A percentile compares a stretch with the other conserved stretches of the same genome.
Evolutionary conservation across 2,329 filamentous ascomycete species (phyloP).

Genomic region (Chalaropsis ovoidea): DNA sequence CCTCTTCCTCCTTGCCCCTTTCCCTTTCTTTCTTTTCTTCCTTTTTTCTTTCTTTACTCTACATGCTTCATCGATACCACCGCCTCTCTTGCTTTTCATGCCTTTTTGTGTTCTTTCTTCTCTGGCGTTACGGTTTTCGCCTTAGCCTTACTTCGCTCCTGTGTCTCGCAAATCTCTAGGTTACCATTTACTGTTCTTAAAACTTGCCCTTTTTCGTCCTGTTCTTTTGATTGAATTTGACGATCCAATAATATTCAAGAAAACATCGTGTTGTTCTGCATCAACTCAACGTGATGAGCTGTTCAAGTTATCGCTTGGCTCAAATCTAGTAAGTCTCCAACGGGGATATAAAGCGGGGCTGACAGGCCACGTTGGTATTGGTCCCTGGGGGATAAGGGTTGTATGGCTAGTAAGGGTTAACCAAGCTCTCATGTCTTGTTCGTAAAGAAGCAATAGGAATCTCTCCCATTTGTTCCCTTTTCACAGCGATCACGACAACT

Average conservation of each 20-base stretch:
- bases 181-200: conserved; percentile 1
- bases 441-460: background rate
- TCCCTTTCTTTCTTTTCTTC: background rate
- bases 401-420: background rate
- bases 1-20: background rate
- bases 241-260: background rate
- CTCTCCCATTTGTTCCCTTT: background rate
- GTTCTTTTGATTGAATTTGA: background rate
- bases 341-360: background rate
- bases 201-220: background rate
- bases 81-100: conserved; percentile 8
- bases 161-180: conserved; percentile 10
- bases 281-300: background rate
- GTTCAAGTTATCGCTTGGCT: no score
- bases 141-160: background rate
- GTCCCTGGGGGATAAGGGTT: background rate
- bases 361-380: background rate
- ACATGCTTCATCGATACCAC: conserved; percentile 19
- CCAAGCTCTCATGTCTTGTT: background rate
- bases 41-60: conserved; percentile 3
- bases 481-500: background rate
- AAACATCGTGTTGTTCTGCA: background rate
- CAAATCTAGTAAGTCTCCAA: no score
- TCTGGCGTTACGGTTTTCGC: conserved; percentile 4
- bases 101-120: conserved; percentile 1